phyloP scores from a whole-genome alignment of 169 alveolate genomes.

The Eimeria praecox region DNA sequence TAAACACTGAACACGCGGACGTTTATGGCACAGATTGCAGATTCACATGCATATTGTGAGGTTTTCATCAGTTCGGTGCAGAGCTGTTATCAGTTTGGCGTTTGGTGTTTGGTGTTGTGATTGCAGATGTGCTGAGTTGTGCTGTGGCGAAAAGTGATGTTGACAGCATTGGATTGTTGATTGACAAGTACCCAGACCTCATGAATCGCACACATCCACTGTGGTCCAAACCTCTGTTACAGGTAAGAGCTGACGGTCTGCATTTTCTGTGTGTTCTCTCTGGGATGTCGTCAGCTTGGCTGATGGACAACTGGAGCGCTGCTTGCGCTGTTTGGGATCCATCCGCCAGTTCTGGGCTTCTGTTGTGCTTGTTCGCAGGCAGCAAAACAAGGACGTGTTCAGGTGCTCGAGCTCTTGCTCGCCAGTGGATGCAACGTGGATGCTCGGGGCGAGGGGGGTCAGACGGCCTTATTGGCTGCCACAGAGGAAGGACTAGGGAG shows the following conservation, averaged over 20 bases:
- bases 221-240: conserved; percentile 92
- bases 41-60: not conserved
- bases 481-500: conserved; percentile 90
- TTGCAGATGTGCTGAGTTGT: conserved; percentile 84
- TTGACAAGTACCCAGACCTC: conserved; percentile 90
- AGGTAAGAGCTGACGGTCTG: conserved; percentile 86
- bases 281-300: not conserved
- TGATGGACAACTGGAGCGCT: not conserved
- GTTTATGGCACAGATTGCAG: not conserved
- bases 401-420: conserved; percentile 66
- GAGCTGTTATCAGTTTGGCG: too few species aligned
- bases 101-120: not conserved
- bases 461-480: conserved; percentile 90
- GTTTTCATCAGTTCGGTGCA: not conserved
- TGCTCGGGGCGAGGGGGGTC: conserved; percentile 76
- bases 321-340: not conserved
- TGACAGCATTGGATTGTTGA: conserved; percentile 86
- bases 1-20: not conserved
- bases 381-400: conserved; percentile 80
- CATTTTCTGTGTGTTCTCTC: not conserved
- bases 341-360: not conserved
- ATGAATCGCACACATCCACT: conserved; percentile 89
- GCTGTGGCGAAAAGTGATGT: conserved; percentile 90
- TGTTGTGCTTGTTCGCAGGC: conserved; percentile 68
- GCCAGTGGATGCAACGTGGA: conserved; percentile 76